Evolutionary conservation across 371 early-diverging fungal genomes (phyloP).

Genomic region (Mucor plumbeus): DNA sequence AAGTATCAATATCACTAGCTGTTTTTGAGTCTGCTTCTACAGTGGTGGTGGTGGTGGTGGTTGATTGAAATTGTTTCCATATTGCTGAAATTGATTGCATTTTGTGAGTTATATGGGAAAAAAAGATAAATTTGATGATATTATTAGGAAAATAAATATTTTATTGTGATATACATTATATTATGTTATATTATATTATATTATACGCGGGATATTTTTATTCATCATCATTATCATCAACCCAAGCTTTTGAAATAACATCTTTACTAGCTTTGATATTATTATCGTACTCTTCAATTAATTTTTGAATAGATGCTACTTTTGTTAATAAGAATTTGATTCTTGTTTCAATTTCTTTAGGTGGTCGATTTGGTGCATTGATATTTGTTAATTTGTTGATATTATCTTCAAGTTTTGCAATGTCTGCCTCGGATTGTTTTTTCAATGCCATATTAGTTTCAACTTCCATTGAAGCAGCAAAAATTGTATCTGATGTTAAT

Average conservation of each 20-base stretch:
- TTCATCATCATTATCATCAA: conserved; percentile 9
- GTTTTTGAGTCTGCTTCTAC: not conserved
- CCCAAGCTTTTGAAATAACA: conserved; percentile 42
- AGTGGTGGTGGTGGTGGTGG: not conserved
- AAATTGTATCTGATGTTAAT: conserved; percentile 69
- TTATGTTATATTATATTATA: not conserved
- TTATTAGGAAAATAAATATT: conserved; percentile 11
- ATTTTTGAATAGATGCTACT: conserved; percentile 54
- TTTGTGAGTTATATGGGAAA: too few species aligned
- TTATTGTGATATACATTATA: not conserved
- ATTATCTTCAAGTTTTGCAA: conserved; percentile 76
- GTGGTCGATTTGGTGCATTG: conserved; percentile 49
- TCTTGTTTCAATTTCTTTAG: conserved; percentile 60
- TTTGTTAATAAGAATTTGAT: conserved; percentile 62
- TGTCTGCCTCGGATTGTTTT: conserved; percentile 67
- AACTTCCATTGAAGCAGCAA: conserved; percentile 82
- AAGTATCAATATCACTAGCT: conserved; percentile 11
- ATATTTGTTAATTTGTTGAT: conserved; percentile 58
- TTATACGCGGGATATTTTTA: conserved; percentile 1
- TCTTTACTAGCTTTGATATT: conserved; percentile 56
- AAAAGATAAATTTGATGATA: not conserved
- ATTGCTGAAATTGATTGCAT: conserved; percentile 5
- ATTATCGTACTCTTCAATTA: conserved; percentile 59
- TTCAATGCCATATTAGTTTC: conserved; percentile 72
- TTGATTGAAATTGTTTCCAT: conserved; percentile 9